Evolutionary conservation across 2,329 filamentous ascomycete species (phyloP), one percentile per base, ranked within the genome.

Genomic region (Sporothrix mexicana): DNA sequence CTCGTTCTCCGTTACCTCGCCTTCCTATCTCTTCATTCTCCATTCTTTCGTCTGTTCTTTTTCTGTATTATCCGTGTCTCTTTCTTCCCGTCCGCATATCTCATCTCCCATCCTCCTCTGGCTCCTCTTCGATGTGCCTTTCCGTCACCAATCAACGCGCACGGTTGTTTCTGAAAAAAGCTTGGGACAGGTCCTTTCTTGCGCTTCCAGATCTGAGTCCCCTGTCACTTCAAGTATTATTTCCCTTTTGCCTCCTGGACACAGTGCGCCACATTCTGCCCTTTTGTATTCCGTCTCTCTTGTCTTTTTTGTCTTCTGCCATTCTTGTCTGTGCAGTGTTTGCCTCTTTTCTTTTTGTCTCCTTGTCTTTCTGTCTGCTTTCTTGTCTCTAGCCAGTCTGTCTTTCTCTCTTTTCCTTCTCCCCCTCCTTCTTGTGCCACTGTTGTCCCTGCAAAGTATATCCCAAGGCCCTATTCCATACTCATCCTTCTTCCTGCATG

Each of bases 181-280:
- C 70, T 72, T 57, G 62, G 62, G 70, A 72, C 70, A 67, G 62
- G 61, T 59, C 62, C 61, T 43, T 43, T 71, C 59, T 23, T 66
- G 25, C 57, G 45, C 70, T 57, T 64, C 57, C 43, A 61, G 57
- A 71, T 70, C 69, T 70, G 61, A 61, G 53, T 61, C 23, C 23
- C 53, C 53, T 30, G 66, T 36, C 47, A 36, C 30, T 36, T 36
- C 30, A 36, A 23, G 25, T 70, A 30, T 70, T 61, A 61, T 47
- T 70, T 30, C 45, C 25, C 12, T 51, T 47, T 47, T 61, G 20
- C 43, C 23, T 47, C 41, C 51, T 61, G 41, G 15, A 20, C 69
- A 62, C 57, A 43, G 69, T 64, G 69, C 68, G 55, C 68, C 69
- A 53, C 51, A 36, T 36, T 36, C 30, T 36, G 30, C 30, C 30